phyloP scores from a whole-genome alignment of 805 yeast species.

The Pichia heedii region DNA sequence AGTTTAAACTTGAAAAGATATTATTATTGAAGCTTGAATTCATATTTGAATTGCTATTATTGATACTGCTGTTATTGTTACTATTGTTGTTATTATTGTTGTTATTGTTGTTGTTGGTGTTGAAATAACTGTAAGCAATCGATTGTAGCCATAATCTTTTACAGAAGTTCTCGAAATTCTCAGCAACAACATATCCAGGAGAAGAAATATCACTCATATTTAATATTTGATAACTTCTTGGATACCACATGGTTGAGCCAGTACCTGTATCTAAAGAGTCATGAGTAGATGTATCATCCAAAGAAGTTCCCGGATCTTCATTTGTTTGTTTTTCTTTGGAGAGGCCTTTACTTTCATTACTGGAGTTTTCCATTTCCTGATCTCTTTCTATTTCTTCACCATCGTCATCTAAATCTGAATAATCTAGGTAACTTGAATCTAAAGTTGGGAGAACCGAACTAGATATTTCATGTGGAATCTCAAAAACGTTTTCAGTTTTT shows the following conservation, averaged over 20 bases:
- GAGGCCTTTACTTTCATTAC: not conserved
- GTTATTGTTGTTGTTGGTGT: not conserved
- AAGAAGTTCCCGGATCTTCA: not conserved
- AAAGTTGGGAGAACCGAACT: conserved; percentile 5
- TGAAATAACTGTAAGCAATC: not conserved
- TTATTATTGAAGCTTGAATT: too few relatives aligned
- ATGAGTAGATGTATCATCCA: not conserved
- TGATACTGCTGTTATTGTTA: not conserved
- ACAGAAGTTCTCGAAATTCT: conserved; percentile 32
- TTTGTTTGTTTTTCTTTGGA: too few relatives aligned
- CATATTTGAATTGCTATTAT: too few relatives aligned
- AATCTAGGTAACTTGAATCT: too few relatives aligned
- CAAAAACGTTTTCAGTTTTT: conserved; percentile 3
- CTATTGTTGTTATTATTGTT: not conserved
- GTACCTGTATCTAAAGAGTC: not conserved
- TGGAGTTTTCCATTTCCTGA: not conserved
- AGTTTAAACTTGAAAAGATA: not conserved
- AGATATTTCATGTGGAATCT: conserved; percentile 5
- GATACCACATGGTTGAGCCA: conserved; percentile 24
- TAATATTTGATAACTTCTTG: conserved; percentile 23
- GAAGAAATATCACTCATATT: conserved; percentile 29
- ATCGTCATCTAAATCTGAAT: not conserved
- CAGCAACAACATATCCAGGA: conserved; percentile 28
- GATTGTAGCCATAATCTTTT: conserved; percentile 16
- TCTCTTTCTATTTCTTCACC: not conserved